Conservation (phyloP, 2,329 filamentous ascomycete genomes). For the Grosmannia huntii region DNA sequence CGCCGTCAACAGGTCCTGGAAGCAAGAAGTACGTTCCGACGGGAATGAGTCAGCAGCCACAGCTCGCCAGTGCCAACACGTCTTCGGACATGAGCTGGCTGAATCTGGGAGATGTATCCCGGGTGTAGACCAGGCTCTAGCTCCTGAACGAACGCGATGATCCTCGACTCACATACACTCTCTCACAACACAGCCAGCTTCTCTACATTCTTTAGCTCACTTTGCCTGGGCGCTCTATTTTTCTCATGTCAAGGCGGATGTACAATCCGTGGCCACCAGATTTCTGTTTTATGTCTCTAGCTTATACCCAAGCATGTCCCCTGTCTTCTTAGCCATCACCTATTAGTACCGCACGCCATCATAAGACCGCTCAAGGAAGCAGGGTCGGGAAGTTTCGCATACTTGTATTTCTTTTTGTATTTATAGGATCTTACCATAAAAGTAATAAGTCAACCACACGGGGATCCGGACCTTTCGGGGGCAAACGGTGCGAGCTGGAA, state of each 20-base stretch:
- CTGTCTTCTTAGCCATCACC: neutral
- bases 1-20: slow-evolving; percentile 17
- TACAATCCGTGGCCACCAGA: neutral
- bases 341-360: neutral
- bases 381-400: neutral
- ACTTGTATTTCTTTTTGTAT: slow-evolving; percentile 1
- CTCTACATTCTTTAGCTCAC: neutral
- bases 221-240: neutral
- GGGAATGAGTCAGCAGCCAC: slow-evolving; percentile 35
- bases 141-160: neutral
- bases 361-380: neutral
- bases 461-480: neutral
- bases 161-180: neutral
- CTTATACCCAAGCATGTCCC: slow-evolving; percentile 5
- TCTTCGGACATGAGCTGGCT: slow-evolving; percentile 69
- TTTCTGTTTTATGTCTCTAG: slow-evolving; percentile 4
- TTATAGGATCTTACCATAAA: neutral
- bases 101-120: slow-evolving; percentile 44
- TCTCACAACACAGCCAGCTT: neutral
- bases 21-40: slow-evolving; percentile 12
- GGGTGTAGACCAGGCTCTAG: slow-evolving; percentile 5
- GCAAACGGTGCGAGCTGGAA: neutral
- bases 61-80: slow-evolving; percentile 34
- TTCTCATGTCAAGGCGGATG: neutral
- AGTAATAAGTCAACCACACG: neutral